Evolutionary conservation across 2,329 filamentous ascomycete species (phyloP).

Genomic region (Triangularia verruculosa): DNA sequence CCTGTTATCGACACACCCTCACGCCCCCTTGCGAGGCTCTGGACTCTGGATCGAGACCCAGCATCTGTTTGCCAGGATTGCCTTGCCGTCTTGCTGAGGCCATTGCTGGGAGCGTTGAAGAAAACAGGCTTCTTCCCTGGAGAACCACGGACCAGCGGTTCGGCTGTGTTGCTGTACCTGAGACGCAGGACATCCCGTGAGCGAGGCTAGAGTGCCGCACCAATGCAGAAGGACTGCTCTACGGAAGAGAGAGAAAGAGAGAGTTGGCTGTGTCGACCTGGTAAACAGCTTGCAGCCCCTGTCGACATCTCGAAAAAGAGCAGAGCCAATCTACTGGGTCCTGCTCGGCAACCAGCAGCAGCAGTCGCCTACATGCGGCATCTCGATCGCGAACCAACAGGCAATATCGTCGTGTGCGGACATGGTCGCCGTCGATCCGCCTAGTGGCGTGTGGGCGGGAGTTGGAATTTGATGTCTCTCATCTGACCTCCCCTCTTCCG

Average conservation of each 20-base stretch:
- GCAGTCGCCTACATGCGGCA: conserved; percentile 12
- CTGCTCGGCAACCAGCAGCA: conserved; percentile 5
- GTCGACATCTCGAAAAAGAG: neutral
- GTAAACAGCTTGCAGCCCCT: conserved; percentile 10
- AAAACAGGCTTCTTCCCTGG: neutral
- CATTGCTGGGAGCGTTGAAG: neutral
- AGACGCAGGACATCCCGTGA: neutral
- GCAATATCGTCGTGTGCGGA: conserved; percentile 16
- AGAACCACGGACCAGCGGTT: conserved; percentile 6
- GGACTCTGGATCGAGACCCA: neutral
- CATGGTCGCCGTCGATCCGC: conserved; percentile 22
- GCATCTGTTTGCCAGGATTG: neutral
- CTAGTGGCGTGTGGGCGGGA: conserved; percentile 3
- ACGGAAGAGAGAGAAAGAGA: neutral
- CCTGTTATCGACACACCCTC: neutral
- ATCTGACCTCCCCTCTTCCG: neutral
- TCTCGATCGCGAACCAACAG: conserved; percentile 15
- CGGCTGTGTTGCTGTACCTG: conserved; percentile 8
- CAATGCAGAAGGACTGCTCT: neutral
- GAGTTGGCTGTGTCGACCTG: conserved; percentile 11
- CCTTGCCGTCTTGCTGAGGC: neutral
- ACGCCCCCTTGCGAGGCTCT: neutral
- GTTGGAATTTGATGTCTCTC: conserved; percentile 8
- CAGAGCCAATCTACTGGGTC: conserved; percentile 4
- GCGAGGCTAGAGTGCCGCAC: neutral